These are phyloP conservation scores for Irpex lacteus DNA, from an alignment of 1,284 basidiomycete genomes.

Conservation along the genomic window DNA sequence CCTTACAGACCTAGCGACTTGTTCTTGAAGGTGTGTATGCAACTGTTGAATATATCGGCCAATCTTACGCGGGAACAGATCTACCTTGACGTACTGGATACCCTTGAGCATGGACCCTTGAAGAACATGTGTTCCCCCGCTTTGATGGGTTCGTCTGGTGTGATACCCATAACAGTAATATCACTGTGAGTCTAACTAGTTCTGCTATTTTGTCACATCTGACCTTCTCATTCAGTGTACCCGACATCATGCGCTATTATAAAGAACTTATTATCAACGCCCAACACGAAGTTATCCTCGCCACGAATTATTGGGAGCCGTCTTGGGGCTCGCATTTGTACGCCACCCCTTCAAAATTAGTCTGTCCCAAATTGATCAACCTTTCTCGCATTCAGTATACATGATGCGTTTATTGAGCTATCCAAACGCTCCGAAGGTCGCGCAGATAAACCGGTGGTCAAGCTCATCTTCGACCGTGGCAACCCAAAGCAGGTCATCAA, in stretches of 20 bases:
- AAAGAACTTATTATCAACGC: slow-evolving; percentile 50
- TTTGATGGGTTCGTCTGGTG: slow-evolving; percentile 50
- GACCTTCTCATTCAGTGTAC: slow-evolving; percentile 38
- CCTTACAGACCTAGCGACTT: slow-evolving; percentile 38
- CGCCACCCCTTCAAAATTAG: neutral
- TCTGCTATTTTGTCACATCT: slow-evolving; percentile 15
- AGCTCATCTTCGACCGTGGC: slow-evolving; percentile 70
- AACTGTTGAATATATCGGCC: neutral
- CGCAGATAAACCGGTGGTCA: slow-evolving; percentile 50
- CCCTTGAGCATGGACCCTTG: slow-evolving; percentile 47
- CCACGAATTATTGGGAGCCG: slow-evolving; percentile 53
- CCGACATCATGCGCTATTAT: slow-evolving; percentile 60
- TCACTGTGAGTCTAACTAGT: slow-evolving; percentile 28
- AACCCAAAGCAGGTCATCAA: slow-evolving; percentile 54
- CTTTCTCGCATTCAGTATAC: slow-evolving; percentile 45
- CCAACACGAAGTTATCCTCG: slow-evolving; percentile 53
- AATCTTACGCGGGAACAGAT: slow-evolving; percentile 32
- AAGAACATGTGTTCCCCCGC: slow-evolving; percentile 49
- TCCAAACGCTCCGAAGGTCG: slow-evolving; percentile 45
- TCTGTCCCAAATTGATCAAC: slow-evolving; percentile 21
- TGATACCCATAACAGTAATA: slow-evolving; percentile 48
- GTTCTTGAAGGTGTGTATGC: slow-evolving; percentile 37
- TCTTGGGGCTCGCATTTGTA: slow-evolving; percentile 26
- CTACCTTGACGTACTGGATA: slow-evolving; percentile 48
- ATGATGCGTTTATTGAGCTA: slow-evolving; percentile 53